Conservation (phyloP, 306 rosid species). For the Quercus ilex region DNA sequence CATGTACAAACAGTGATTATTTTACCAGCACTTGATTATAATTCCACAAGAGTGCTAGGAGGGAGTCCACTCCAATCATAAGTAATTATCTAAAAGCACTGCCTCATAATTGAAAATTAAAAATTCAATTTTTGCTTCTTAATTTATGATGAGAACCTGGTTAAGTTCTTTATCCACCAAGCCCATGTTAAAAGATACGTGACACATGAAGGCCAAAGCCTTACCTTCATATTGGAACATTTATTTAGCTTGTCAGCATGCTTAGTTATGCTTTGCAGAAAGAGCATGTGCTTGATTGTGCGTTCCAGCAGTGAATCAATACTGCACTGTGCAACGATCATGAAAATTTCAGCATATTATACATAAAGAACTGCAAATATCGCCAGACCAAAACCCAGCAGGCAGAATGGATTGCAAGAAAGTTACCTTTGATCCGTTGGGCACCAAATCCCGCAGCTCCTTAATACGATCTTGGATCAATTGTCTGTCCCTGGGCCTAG, state of each 20-base stretch:
- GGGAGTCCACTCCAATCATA: background rate
- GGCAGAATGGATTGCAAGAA: background rate
- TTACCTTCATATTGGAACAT: constrained; percentile 58
- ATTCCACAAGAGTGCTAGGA: background rate
- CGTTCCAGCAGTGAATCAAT: constrained; percentile 91
- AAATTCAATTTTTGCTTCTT: constrained; percentile 8
- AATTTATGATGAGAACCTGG: background rate
- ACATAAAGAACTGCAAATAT: constrained; percentile 12
- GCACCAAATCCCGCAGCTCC: constrained; percentile 91
- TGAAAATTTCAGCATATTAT: constrained; percentile 27
- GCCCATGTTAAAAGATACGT: background rate
- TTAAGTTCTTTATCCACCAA: constrained; percentile 6
- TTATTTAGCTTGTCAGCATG: constrained; percentile 83
- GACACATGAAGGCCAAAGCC: constrained; percentile 11
- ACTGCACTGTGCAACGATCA: constrained; percentile 67
- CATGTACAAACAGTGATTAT: background rate
- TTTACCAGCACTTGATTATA: background rate
- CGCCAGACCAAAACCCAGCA: constrained; percentile 17
- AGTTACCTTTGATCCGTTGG: constrained; percentile 87
- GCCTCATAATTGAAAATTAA: background rate
- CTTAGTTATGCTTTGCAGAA: constrained; percentile 81
- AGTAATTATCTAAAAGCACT: background rate
- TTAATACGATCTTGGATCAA: constrained; percentile 97
- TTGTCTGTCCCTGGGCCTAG: constrained; percentile 98
- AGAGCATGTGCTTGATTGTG: constrained; percentile 86